Conservation (phyloP, 176 grass and related monocot genomes). For the Oryza glaberrima region DNA sequence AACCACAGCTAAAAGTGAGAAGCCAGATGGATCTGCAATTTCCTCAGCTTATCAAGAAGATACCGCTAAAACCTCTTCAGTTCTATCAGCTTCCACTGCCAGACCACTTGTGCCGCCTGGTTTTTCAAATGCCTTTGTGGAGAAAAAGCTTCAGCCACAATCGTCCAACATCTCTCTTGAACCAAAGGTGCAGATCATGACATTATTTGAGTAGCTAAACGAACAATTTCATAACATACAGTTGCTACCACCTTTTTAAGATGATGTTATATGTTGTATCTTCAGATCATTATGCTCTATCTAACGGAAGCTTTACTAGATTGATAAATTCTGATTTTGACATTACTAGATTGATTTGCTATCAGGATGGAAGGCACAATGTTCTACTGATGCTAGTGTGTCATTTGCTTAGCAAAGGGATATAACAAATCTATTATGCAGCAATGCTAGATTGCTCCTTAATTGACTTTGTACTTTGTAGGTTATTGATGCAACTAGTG, state of each 20-base stretch:
- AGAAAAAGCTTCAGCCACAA: constrained; percentile 46
- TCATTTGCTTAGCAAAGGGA: background rate
- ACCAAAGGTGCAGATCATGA: constrained; percentile 42
- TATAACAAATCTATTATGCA: background rate
- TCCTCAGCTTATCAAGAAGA: constrained; percentile 53
- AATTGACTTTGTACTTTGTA: constrained; percentile 42
- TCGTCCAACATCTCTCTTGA: constrained; percentile 41
- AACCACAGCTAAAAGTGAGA: constrained; percentile 51
- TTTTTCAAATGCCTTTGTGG: constrained; percentile 59
- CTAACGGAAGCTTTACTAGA: background rate
- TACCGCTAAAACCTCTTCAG: constrained; percentile 45
- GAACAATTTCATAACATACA: background rate
- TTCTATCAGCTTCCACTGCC: constrained; percentile 35
- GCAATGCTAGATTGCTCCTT: background rate
- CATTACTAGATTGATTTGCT: constrained; percentile 6
- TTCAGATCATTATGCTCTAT: constrained; percentile 13
- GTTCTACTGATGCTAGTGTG: background rate
- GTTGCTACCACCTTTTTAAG: background rate
- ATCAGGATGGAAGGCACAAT: constrained; percentile 6
- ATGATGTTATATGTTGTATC: background rate
- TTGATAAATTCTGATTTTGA: background rate
- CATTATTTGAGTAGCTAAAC: background rate
- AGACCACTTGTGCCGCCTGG: constrained; percentile 56
- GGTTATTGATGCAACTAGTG: constrained; percentile 41
- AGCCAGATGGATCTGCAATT: constrained; percentile 44